A percentile compares a stretch with the other conserved stretches of the same genome.
Conservation (phyloP, 2,329 filamentous ascomycete species). For the Claviceps purpurea region DNA sequence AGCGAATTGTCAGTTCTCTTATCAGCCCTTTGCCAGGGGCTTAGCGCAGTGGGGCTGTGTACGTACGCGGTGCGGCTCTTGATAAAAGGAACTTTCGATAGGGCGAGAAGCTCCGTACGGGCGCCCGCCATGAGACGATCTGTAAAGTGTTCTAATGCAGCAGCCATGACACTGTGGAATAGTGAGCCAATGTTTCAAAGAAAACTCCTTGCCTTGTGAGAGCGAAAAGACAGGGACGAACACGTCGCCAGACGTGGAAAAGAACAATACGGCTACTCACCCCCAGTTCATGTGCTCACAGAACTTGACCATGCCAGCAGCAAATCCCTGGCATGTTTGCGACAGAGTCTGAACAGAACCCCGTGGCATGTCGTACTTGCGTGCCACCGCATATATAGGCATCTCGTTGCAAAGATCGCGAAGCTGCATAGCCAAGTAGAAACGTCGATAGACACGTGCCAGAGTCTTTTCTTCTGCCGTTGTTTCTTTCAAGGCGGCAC, state of each 20-base stretch:
- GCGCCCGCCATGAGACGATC: conserved; percentile 62
- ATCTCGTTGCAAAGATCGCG: conserved; percentile 67
- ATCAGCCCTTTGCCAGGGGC: no score
- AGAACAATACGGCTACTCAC: conserved; percentile 19
- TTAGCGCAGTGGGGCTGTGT: neutral
- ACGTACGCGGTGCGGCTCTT: conserved; percentile 60
- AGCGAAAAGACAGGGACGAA: no score
- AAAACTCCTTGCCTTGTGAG: no score
- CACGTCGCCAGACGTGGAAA: no score
- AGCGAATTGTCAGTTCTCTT: conserved; percentile 3
- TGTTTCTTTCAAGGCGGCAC: conserved; percentile 48
- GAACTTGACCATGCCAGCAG: conserved; percentile 67
- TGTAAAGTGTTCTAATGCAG: conserved; percentile 61
- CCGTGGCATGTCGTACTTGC: conserved; percentile 56
- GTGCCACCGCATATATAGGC: conserved; percentile 54
- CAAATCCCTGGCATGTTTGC: conserved; percentile 66
- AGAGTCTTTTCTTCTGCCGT: conserved; percentile 46
- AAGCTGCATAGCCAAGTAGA: conserved; percentile 65
- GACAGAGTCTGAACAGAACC: conserved; percentile 59
- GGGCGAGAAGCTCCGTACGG: conserved; percentile 53
- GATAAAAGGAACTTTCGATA: conserved; percentile 60
- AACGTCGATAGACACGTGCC: conserved; percentile 54
- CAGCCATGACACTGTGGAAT: conserved; percentile 45
- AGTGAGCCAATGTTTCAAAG: conserved; percentile 5
- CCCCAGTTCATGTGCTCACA: conserved; percentile 66